Evolutionary conservation across 805 yeast genomes (phyloP).

Genomic region (Diddensiella santjacobensis): DNA sequence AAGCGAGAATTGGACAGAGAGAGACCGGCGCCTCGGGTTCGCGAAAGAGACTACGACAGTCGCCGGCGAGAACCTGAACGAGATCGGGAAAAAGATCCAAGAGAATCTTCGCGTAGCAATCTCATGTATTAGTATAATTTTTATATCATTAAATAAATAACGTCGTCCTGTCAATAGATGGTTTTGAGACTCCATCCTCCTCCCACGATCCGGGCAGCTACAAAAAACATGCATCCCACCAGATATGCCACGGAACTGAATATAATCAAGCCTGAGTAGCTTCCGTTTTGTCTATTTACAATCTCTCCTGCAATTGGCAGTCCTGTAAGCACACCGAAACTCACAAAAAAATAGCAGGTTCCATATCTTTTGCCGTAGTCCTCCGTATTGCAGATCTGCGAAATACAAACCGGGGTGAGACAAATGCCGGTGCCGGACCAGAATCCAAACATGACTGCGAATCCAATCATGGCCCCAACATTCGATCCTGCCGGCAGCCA

Average conservation of each 20-base stretch:
- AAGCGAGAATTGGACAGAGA: too few species aligned
- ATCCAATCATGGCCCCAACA: conserved; percentile 44
- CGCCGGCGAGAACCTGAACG: conserved; percentile 12
- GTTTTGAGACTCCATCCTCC: conserved; percentile 25
- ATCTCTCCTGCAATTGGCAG: conserved; percentile 37
- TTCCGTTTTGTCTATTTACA: conserved; percentile 22
- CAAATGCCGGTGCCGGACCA: conserved; percentile 59
- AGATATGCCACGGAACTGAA: conserved; percentile 33
- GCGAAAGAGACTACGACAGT: conserved; percentile 24
- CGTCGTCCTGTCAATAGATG: conserved; percentile 14
- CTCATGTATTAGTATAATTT: not conserved
- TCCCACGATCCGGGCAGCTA: conserved; percentile 26
- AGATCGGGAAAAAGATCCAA: conserved; percentile 5
- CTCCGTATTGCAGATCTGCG: conserved; percentile 57
- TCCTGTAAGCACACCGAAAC: conserved; percentile 37
- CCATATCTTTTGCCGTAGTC: conserved; percentile 70
- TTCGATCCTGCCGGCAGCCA: conserved; percentile 60
- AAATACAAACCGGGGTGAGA: conserved; percentile 65
- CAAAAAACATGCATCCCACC: conserved; percentile 26
- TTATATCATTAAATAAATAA: not conserved
- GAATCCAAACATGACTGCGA: conserved; percentile 54
- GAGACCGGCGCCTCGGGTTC: too few species aligned
- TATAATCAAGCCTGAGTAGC: conserved; percentile 31
- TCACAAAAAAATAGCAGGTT: conserved; percentile 50
- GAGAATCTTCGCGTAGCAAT: conserved; percentile 5